phyloP scores from a whole-genome alignment of 257 asterid genomes.

The Vinca minor region DNA sequence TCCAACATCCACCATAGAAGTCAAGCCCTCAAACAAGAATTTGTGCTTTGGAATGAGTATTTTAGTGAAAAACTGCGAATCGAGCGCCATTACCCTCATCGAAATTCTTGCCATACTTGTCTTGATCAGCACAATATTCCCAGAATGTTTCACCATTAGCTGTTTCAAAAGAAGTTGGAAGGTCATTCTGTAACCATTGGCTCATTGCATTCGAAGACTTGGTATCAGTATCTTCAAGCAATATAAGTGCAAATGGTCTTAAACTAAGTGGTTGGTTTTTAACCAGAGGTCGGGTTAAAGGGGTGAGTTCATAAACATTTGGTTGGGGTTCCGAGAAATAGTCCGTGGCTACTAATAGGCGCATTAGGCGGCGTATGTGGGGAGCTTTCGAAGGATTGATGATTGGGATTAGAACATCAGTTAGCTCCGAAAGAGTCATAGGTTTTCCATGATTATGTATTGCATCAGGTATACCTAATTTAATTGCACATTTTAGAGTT shows the following conservation, averaged over 20 bases:
- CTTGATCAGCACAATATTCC: no score
- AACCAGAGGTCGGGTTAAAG: no score
- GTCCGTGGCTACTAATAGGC: conserved; percentile 13
- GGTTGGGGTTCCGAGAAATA: neutral
- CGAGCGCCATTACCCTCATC: neutral
- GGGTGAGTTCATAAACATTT: neutral
- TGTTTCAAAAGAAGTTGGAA: neutral
- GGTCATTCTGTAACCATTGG: neutral
- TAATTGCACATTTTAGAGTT: conserved; percentile 19
- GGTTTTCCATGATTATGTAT: conserved; percentile 17
- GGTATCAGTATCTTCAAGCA: no score
- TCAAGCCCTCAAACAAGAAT: no score
- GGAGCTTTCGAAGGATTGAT: conserved; percentile 10
- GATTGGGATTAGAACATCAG: neutral
- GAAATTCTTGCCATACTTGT: no score
- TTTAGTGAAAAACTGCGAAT: neutral
- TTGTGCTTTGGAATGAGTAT: neutral
- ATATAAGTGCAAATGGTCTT: neutral
- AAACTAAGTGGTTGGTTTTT: no score
- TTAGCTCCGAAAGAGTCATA: conserved; percentile 14
- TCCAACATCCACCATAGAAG: conserved; percentile 1
- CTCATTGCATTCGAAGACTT: neutral
- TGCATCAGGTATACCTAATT: conserved; percentile 20
- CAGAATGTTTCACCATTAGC: neutral
- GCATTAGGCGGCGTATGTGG: conserved; percentile 16